Evolutionary conservation across 169 alveolate genomes (phyloP).

Genomic region (Besnoitia besnoiti): DNA sequence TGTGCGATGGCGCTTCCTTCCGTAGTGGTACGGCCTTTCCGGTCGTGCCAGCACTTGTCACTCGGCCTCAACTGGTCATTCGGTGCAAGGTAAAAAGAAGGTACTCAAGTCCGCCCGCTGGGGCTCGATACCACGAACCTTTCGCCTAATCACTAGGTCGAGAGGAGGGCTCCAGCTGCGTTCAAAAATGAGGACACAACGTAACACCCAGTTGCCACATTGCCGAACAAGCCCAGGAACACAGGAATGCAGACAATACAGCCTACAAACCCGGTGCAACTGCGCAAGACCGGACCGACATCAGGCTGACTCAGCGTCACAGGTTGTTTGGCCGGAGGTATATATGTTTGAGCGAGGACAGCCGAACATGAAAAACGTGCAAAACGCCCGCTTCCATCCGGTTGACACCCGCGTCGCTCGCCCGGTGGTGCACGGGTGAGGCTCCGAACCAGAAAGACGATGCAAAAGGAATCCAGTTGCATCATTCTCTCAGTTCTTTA

Average conservation of each 20-base stretch:
- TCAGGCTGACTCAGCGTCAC: constrained; percentile 36
- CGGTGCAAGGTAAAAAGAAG: no score
- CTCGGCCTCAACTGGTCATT: no score
- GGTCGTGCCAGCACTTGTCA: no score
- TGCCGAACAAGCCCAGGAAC: neutral
- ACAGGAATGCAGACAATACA: neutral
- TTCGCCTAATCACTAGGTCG: no score
- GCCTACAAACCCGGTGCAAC: neutral
- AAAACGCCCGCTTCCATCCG: constrained; percentile 21
- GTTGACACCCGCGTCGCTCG: neutral
- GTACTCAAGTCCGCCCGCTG: no score
- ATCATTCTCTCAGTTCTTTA: neutral
- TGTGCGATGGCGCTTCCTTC: no score
- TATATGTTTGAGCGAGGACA: neutral
- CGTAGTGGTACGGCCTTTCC: no score
- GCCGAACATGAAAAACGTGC: neutral
- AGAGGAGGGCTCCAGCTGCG: no score
- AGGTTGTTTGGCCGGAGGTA: neutral
- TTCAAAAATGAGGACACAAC: neutral
- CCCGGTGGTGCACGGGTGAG: neutral
- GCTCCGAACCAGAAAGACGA: neutral
- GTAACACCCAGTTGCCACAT: constrained; percentile 21
- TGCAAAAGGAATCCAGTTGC: neutral
- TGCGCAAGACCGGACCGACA: neutral
- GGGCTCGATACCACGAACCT: no score